These are phyloP conservation scores for Naganishia friedmannii DNA, from an alignment of 768 basidiomycete species.

Conservation along the genomic window DNA sequence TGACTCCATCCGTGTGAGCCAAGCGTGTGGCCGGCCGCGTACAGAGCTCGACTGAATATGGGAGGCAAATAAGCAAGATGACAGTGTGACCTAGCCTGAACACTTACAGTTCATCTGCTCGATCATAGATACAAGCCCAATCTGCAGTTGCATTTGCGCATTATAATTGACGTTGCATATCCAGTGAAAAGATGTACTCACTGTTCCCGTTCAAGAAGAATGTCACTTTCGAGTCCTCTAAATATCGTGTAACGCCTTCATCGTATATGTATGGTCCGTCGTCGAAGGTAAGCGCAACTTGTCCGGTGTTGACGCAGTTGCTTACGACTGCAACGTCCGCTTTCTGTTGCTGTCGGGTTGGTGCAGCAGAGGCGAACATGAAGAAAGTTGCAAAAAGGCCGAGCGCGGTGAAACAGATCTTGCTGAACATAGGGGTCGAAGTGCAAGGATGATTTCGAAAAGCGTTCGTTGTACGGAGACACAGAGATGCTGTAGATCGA, in stretches of 20 bases:
- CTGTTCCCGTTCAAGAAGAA: conserved; percentile 53
- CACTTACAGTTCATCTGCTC: too few species aligned
- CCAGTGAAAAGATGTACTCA: too few species aligned
- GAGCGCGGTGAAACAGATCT: not conserved
- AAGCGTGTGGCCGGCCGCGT: conserved; percentile 42
- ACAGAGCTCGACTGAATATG: not conserved
- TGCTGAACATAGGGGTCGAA: not conserved
- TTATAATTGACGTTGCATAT: too few species aligned
- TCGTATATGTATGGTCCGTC: conserved; percentile 28
- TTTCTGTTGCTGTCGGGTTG: not conserved
- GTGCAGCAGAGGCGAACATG: not conserved
- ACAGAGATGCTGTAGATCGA: too few species aligned
- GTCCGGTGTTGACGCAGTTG: conserved; percentile 21
- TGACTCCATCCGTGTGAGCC: conserved; percentile 51
- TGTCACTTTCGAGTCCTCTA: conserved; percentile 39
- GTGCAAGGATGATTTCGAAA: too few species aligned
- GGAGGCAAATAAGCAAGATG: conserved; percentile 20
- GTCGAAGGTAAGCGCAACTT: conserved; percentile 51
- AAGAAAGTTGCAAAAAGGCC: not conserved
- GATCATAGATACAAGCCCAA: conserved; percentile 11
- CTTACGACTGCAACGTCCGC: not conserved
- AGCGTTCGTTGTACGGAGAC: too few species aligned
- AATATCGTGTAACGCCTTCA: conserved; percentile 1
- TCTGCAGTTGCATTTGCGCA: not conserved
- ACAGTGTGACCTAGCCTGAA: not conserved